Evolutionary conservation across 2,329 filamentous ascomycete genomes (phyloP).

Genomic region (Talaromyces sp.): DNA sequence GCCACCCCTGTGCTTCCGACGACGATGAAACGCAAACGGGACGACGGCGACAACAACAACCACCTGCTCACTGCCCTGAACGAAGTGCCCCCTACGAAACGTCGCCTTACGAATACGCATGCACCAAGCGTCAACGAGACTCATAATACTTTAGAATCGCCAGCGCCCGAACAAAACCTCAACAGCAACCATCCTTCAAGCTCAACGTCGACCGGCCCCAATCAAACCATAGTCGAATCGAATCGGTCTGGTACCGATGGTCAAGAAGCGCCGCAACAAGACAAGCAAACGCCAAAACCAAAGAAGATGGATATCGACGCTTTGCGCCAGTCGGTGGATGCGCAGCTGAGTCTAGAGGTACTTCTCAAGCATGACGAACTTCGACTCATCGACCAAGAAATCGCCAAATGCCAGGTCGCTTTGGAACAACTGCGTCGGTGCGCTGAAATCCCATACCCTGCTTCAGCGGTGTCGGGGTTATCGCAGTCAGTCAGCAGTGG

Average conservation of each 20-base stretch:
- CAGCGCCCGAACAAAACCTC: not conserved
- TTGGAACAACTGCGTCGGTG: slow-evolving; percentile 91
- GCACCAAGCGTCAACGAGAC: slow-evolving; percentile 12
- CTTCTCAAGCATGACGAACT: slow-evolving; percentile 91
- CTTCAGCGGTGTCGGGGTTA: slow-evolving; percentile 54
- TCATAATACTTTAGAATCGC: not conserved
- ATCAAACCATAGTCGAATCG: not conserved
- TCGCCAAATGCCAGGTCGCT: slow-evolving; percentile 90
- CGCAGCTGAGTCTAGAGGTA: slow-evolving; percentile 87
- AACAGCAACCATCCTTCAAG: not conserved
- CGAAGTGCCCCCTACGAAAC: slow-evolving; percentile 25
- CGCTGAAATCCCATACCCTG: slow-evolving; percentile 84
- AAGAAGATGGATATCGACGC: slow-evolving; percentile 36
- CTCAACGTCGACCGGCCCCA: not conserved
- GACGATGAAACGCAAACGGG: slow-evolving; percentile 56
- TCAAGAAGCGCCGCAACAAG: slow-evolving; percentile 10
- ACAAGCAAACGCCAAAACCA: slow-evolving; percentile 16
- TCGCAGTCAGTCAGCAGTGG: slow-evolving; percentile 68
- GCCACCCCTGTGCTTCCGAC: slow-evolving; percentile 25
- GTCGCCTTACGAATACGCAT: slow-evolving; percentile 26
- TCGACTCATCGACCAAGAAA: slow-evolving; percentile 88
- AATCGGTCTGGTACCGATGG: slow-evolving; percentile 4
- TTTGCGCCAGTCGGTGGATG: slow-evolving; percentile 69
- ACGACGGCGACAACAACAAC: slow-evolving; percentile 38
- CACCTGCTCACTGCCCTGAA: slow-evolving; percentile 17